Percentiles rank a stretch among this genome's conserved stretches.
Conservation (phyloP, 2,329 filamentous ascomycete genomes). For the Lachnum nothofagi region DNA sequence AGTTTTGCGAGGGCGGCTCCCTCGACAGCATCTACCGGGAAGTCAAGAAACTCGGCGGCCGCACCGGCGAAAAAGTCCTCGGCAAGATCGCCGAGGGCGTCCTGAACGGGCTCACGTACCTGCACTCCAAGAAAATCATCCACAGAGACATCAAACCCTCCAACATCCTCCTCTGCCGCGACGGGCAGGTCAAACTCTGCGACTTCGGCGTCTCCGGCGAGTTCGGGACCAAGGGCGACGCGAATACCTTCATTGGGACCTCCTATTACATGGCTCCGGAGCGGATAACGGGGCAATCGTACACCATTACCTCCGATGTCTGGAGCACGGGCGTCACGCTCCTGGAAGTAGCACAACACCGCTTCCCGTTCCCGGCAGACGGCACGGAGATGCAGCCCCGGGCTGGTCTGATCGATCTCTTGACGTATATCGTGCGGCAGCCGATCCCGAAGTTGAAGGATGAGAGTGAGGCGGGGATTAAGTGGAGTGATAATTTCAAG, state of each 20-base stretch:
- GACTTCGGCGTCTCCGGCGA: conserved; percentile 98
- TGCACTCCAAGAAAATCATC: conserved; percentile 94
- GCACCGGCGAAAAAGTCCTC: conserved; percentile 93
- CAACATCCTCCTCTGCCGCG: conserved; percentile 89
- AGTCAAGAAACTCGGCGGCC: conserved; percentile 88
- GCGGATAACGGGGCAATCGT: conserved; percentile 93
- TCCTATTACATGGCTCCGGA: conserved; percentile 99
- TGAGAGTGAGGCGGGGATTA: conserved; percentile 80
- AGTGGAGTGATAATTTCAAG: conserved; percentile 96
- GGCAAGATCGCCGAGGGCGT: conserved; percentile 97
- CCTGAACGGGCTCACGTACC: conserved; percentile 85
- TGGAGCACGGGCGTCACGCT: conserved; percentile 96
- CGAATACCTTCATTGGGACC: conserved; percentile 97
- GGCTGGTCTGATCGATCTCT: conserved; percentile 85
- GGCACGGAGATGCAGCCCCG: conserved; percentile 92
- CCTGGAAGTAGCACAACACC: conserved; percentile 97
- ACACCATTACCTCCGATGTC: conserved; percentile 97
- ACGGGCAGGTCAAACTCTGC: conserved; percentile 93
- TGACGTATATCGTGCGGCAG: conserved; percentile 96
- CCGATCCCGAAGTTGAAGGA: conserved; percentile 94
- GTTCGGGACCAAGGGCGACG: conserved; percentile 96
- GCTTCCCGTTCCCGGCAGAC: conserved; percentile 96
- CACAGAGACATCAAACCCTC: conserved; percentile 98
- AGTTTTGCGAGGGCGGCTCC: conserved; percentile 95
- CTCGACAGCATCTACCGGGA: conserved; percentile 96